Evolutionary conservation across 768 basidiomycete genomes (phyloP).

Genomic region (Agaricus sinodeliciosus): DNA sequence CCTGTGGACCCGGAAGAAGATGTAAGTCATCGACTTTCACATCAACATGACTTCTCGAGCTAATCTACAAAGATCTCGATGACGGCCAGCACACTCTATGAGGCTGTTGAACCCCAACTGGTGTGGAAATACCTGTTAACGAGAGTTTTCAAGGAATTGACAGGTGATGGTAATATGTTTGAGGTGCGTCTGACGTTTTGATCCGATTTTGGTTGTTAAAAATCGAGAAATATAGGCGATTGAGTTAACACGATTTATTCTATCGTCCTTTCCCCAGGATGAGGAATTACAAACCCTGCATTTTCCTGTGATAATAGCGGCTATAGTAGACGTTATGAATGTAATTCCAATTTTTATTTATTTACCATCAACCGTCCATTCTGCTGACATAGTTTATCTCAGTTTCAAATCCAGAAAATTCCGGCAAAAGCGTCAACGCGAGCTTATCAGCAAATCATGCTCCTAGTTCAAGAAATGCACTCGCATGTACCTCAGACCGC

Average conservation of each 20-base stretch:
- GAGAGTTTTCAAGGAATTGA: constrained; percentile 49
- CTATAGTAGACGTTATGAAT: constrained; percentile 54
- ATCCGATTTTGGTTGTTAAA: background rate
- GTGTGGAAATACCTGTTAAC: constrained; percentile 76
- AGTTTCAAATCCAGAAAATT: constrained; percentile 33
- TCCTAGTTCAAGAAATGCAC: constrained; percentile 49
- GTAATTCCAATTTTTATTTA: constrained; percentile 34
- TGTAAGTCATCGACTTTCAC: constrained; percentile 30
- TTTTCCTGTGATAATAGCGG: constrained; percentile 71
- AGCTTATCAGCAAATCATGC: constrained; percentile 31
- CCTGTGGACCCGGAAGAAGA: constrained; percentile 53
- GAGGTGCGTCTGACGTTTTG: constrained; percentile 36
- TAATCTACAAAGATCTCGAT: constrained; percentile 47
- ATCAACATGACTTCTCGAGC: background rate
- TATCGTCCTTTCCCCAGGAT: constrained; percentile 76
- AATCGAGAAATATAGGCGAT: constrained; percentile 41
- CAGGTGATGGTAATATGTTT: constrained; percentile 29
- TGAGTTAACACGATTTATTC: constrained; percentile 62
- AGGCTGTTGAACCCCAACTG: constrained; percentile 85
- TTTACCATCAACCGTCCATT: background rate
- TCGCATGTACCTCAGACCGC: constrained; percentile 42
- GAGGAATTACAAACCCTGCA: constrained; percentile 82
- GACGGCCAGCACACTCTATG: constrained; percentile 85
- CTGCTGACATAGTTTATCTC: constrained; percentile 1
- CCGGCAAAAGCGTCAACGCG: constrained; percentile 26